Percentiles rank a stretch among this genome's conserved stretches.
Conservation (phyloP, 352 stramenopile species). For the Nothophytophthora sp. region DNA sequence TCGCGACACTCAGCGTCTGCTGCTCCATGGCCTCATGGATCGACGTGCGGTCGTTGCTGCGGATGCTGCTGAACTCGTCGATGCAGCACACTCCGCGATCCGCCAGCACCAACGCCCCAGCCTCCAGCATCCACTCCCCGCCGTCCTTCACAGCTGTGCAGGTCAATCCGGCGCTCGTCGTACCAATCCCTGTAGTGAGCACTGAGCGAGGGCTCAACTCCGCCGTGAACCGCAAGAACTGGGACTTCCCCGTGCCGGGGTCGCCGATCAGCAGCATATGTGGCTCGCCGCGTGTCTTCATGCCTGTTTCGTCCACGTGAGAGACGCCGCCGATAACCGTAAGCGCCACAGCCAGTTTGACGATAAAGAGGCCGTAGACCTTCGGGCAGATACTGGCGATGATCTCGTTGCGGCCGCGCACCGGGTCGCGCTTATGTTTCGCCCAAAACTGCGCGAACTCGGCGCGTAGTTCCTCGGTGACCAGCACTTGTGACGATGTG, state of each 20-base stretch:
- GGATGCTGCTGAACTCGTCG: conserved; percentile 98
- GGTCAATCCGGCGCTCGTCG: conserved; percentile 95
- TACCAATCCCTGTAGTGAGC: conserved; percentile 96
- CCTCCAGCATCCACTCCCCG: conserved; percentile 96
- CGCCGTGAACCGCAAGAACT: conserved; percentile 96
- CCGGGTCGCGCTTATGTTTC: conserved; percentile 39
- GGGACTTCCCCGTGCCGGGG: conserved; percentile 90
- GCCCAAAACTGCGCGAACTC: conserved; percentile 94
- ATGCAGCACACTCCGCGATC: conserved; percentile 96
- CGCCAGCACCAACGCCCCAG: conserved; percentile 92
- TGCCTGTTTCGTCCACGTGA: conserved; percentile 63
- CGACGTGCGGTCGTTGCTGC: conserved; percentile 90
- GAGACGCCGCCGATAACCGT: conserved; percentile 93
- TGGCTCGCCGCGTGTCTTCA: conserved; percentile 82
- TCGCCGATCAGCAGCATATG: conserved; percentile 89
- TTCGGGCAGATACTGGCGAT: conserved; percentile 94
- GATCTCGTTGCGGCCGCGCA: conserved; percentile 90
- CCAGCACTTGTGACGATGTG: conserved; percentile 54
- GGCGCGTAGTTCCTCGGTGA: conserved; percentile 80
- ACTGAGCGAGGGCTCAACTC: conserved; percentile 94
- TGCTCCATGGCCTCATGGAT: conserved; percentile 99
- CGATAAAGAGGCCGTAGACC: conserved; percentile 92
- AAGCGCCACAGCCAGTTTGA: conserved; percentile 93
- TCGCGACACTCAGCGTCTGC: conserved; percentile 97
- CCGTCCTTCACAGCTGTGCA: conserved; percentile 96